Conservation (phyloP, 352 stramenopile species). For the Phytopythium montanum region DNA sequence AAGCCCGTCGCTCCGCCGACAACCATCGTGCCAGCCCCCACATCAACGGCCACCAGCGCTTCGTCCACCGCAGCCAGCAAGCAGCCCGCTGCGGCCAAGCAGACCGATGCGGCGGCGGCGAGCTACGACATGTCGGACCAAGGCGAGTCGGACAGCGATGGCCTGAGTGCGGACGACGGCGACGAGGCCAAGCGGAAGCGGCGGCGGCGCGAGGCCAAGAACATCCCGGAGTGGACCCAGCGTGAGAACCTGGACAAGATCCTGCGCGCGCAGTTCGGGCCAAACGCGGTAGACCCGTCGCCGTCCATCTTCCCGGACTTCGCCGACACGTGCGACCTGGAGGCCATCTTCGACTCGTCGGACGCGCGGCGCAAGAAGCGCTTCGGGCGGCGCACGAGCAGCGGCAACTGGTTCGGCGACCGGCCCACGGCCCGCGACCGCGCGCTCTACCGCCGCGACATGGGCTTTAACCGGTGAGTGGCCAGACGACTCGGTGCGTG, state of each 20-base stretch:
- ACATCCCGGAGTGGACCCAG: conserved; percentile 78
- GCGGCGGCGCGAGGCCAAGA: conserved; percentile 50
- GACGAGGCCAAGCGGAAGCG: conserved; percentile 11
- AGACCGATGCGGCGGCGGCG: conserved; percentile 8
- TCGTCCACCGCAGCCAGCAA: conserved; percentile 9
- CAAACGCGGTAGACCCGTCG: conserved; percentile 70
- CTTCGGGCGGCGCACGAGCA: conserved; percentile 77
- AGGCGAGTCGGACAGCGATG: conserved; percentile 42
- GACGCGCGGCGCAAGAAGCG: conserved; percentile 75
- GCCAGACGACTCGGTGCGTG: conserved; percentile 28
- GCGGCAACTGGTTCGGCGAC: conserved; percentile 83
- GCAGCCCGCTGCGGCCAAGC: conserved; percentile 12
- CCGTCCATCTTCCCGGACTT: conserved; percentile 82
- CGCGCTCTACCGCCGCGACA: conserved; percentile 79
- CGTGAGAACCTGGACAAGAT: conserved; percentile 69
- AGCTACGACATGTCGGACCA: conserved; percentile 86
- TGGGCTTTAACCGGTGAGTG: conserved; percentile 63
- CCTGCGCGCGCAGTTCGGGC: conserved; percentile 67
- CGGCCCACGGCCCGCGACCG: conserved; percentile 70
- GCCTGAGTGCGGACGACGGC: conserved; percentile 36
- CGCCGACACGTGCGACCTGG: conserved; percentile 77
- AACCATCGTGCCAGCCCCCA: background rate
- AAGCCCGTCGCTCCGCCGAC: background rate
- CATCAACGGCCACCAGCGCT: conserved; percentile 14
- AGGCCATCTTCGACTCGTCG: conserved; percentile 78